These are phyloP conservation scores for Myxozyma mucilagina DNA, from an alignment of 805 yeast species.

Conservation along the genomic window DNA sequence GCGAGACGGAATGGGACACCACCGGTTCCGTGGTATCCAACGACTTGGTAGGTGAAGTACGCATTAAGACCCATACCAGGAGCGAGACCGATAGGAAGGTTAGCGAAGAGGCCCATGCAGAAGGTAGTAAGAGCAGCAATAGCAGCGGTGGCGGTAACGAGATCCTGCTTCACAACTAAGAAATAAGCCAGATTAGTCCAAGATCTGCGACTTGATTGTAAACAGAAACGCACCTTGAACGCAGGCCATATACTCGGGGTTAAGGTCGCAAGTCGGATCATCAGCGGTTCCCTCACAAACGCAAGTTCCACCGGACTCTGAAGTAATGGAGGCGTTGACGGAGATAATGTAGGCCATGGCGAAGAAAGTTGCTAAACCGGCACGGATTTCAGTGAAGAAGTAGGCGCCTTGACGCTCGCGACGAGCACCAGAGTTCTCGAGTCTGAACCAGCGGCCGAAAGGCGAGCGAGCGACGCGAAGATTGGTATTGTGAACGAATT, in stretches of 20 bases:
- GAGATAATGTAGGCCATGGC: slow-evolving; percentile 35
- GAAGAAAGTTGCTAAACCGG: slow-evolving; percentile 33
- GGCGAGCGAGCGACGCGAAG: slow-evolving; percentile 26
- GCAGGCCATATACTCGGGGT: slow-evolving; percentile 25
- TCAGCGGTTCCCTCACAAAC: slow-evolving; percentile 28
- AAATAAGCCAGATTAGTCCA: not conserved
- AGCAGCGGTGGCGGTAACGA: slow-evolving; percentile 34
- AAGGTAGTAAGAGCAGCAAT: slow-evolving; percentile 32
- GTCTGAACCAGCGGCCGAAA: slow-evolving; percentile 32
- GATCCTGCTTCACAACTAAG: slow-evolving; percentile 27
- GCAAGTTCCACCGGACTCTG: slow-evolving; percentile 33
- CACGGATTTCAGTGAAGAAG: slow-evolving; percentile 33
- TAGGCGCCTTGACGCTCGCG: slow-evolving; percentile 33
- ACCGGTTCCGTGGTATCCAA: slow-evolving; percentile 34
- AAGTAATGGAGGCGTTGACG: slow-evolving; percentile 31
- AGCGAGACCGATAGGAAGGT: slow-evolving; percentile 34
- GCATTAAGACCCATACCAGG: slow-evolving; percentile 36
- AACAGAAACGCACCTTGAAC: slow-evolving; percentile 10
- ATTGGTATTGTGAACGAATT: slow-evolving; percentile 24
- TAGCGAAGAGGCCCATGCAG: slow-evolving; percentile 34
- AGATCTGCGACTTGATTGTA: not conserved
- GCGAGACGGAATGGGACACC: slow-evolving; percentile 30
- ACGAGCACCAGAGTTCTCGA: slow-evolving; percentile 31
- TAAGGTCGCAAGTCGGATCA: slow-evolving; percentile 29
- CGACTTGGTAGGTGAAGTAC: slow-evolving; percentile 35